Evolutionary conservation across 495 filamentous ascomycete genomes (phyloP).

Genomic region (Hypoxylon perforatum): DNA sequence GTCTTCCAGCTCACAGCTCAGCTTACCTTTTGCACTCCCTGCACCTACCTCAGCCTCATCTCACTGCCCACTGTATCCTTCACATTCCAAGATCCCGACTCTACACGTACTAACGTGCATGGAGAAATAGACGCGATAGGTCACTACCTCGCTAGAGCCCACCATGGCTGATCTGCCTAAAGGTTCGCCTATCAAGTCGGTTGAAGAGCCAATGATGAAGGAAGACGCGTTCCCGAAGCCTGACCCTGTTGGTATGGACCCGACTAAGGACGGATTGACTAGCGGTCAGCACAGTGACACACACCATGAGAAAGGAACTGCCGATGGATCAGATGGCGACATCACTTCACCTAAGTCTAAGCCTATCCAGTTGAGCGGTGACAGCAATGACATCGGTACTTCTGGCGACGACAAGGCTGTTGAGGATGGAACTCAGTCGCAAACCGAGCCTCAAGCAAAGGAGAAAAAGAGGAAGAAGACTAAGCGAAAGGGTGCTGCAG

Average conservation of each 20-base stretch:
- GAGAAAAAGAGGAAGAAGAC: constrained; percentile 48
- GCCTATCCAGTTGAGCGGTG: constrained; percentile 7
- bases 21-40: constrained; percentile 10
- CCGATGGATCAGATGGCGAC: constrained; percentile 3
- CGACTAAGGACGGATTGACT: constrained; percentile 8
- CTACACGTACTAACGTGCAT: constrained; percentile 16
- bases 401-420: constrained; percentile 4
- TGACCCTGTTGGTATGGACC: constrained; percentile 8
- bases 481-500: constrained; percentile 43
- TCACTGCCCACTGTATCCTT: constrained; percentile 30
- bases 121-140: constrained; percentile 11
- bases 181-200: constrained; percentile 18
- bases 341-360: constrained; percentile 4
- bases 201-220: constrained; percentile 16
- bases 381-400: constrained; percentile 3
- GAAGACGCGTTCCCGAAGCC: constrained; percentile 10
- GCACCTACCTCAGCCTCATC: constrained; percentile 40
- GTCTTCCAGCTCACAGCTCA: background rate
- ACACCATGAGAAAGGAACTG: constrained; percentile 7
- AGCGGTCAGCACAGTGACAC: constrained; percentile 31
- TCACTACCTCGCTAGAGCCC: constrained; percentile 1
- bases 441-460: constrained; percentile 39
- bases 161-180: constrained; percentile 36
- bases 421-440: background rate
- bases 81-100: constrained; percentile 18